Base-by-base conservation (phyloP, 176 grass and related monocot genomes). In the Elaeis guineensis region DNA sequence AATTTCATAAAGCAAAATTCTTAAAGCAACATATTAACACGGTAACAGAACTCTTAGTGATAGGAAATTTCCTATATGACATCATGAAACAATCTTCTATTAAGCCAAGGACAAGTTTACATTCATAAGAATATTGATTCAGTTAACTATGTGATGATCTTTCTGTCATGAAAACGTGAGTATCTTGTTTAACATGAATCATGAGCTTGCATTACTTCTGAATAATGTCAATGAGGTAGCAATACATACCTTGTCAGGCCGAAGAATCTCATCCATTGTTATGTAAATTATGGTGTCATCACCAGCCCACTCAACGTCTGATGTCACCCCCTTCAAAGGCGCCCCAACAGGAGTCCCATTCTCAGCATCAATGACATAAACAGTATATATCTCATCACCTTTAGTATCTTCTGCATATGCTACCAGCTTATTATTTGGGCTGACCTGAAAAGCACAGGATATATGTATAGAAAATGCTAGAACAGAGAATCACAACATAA, bases 401-500 rank as follows among this genome's bases (percentile, higher is more conserved):
- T 87, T 96, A 54, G 78, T 90, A 73, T 96, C 91, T 82, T 90
- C 65, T 62, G 80, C 86, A 17, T 96, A 96, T 60, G 72, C 83
- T 58, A 87, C 83, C 64, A 96, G 78, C 72, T 87, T 90, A 49
- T 78, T 81, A 73, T 90, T 79, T 49, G 86, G 86, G 75, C 80
- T 95, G 77, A 75, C 86, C 90, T 95, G 80, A 66, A 83, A 71
- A 18, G 48, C 16, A 65, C 17, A 25, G 50, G 16, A 26, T 32
- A 61, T 4, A 52, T 2, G 21, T 52, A 55, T 54, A 15, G 59
- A 66, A 52, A 63, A 54, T 79, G 14, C 49, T 21, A 48, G 6
- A 54, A 39, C 23, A 44, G 6, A 44, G 51, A 9, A 68, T 4
- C 21, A 54, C 2, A 19, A 44, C 16, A 35, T 35, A 20, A 44